Evolutionary conservation across 148 eudicot genomes (phyloP).

Genomic region (Polygonum aviculare): DNA sequence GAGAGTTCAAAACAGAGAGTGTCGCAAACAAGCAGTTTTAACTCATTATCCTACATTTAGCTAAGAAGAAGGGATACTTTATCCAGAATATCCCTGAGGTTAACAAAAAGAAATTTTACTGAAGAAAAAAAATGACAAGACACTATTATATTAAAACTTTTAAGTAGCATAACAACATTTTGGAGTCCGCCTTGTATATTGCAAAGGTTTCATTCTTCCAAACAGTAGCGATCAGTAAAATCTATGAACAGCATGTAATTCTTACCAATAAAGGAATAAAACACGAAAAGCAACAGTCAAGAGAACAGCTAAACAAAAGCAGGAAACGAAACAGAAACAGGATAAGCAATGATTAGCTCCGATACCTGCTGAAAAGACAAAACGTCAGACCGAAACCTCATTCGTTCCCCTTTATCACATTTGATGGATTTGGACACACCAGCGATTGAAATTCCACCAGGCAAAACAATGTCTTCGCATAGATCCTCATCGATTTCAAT

Average conservation of each 20-base stretch:
- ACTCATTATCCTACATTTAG: neutral
- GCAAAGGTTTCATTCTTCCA: neutral
- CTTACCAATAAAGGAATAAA: neutral
- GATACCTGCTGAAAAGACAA: constrained; percentile 89
- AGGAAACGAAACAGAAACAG: neutral
- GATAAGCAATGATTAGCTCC: neutral
- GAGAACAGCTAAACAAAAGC: neutral
- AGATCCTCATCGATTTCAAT: constrained; percentile 71
- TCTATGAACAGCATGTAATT: neutral
- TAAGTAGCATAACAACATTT: neutral
- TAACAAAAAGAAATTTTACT: neutral
- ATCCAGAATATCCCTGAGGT: neutral
- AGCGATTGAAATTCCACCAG: constrained; percentile 60
- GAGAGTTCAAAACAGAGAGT: neutral
- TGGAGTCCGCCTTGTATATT: neutral
- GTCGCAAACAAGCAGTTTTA: neutral
- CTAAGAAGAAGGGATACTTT: neutral
- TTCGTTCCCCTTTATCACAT: constrained; percentile 94
- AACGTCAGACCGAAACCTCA: constrained; percentile 85
- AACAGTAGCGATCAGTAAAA: neutral
- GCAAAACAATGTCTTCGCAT: constrained; percentile 60
- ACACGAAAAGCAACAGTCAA: neutral
- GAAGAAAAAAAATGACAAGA: neutral
- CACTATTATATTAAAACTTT: neutral
- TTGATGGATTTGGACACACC: constrained; percentile 65